Evolutionary conservation across 2,329 filamentous ascomycete species (phyloP).

Genomic region (Aspergillus pseudoterreus): DNA sequence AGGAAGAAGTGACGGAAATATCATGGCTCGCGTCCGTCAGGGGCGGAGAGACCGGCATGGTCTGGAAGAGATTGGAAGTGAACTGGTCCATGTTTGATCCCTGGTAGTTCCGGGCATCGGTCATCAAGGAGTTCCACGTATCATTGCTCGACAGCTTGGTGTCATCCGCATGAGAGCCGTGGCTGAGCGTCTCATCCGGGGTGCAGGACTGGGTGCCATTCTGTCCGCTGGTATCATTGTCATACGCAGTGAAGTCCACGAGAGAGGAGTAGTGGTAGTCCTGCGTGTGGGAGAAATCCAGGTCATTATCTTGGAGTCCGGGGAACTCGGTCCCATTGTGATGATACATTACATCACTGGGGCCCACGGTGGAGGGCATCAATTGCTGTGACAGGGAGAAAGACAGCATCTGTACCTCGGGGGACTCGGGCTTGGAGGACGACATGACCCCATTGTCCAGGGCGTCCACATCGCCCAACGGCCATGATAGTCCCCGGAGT

Average conservation of each 20-base stretch:
- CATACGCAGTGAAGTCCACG: constrained; percentile 39
- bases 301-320: constrained; percentile 34
- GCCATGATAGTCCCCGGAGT: constrained; percentile 37
- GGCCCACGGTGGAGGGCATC: constrained; percentile 35
- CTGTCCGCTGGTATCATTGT: constrained; percentile 36
- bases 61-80: constrained; percentile 31
- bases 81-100: constrained; percentile 34
- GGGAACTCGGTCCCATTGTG: constrained; percentile 36
- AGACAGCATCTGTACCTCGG: constrained; percentile 41
- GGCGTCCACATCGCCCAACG: constrained; percentile 36
- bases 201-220: constrained; percentile 29
- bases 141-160: constrained; percentile 30
- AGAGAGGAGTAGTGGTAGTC: constrained; percentile 37
- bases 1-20: constrained; percentile 38
- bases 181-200: constrained; percentile 36
- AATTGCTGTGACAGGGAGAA: constrained; percentile 41
- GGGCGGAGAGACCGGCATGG: constrained; percentile 41
- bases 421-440: constrained; percentile 35
- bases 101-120: constrained; percentile 31
- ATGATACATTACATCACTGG: constrained; percentile 35
- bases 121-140: constrained; percentile 35
- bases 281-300: constrained; percentile 34
- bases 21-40: constrained; percentile 42
- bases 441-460: constrained; percentile 36
- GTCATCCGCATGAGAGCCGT: constrained; percentile 37